phyloP scores from a whole-genome alignment of 2,329 filamentous ascomycete genomes.

The Aspergillus terreus region DNA sequence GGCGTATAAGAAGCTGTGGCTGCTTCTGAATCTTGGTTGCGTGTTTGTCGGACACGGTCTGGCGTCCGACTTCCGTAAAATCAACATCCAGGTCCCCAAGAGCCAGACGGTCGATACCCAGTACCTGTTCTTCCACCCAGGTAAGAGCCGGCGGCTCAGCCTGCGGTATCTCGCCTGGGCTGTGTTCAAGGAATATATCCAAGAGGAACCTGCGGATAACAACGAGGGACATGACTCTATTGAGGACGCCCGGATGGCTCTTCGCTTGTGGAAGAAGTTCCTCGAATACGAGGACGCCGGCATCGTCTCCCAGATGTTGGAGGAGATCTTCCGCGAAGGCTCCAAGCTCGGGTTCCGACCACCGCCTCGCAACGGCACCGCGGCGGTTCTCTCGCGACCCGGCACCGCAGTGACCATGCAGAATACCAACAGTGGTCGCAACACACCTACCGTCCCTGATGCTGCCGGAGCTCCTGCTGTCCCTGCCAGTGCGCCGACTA shows the following conservation, averaged over 20 bases:
- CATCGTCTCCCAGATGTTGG: conserved; percentile 74
- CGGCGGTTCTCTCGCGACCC: conserved; percentile 33
- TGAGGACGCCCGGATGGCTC: conserved; percentile 86
- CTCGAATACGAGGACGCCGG: conserved; percentile 84
- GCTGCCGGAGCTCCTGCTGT: conserved; percentile 16
- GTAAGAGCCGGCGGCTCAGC: conserved; percentile 79
- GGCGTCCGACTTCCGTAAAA: conserved; percentile 93
- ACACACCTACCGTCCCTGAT: conserved; percentile 40
- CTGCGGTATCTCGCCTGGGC: conserved; percentile 89
- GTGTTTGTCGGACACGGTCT: conserved; percentile 91
- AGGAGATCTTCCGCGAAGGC: conserved; percentile 75
- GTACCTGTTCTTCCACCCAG: conserved; percentile 80
- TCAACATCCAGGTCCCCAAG: conserved; percentile 94
- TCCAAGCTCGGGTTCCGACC: conserved; percentile 57
- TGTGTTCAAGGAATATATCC: conserved; percentile 89
- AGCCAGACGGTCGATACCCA: conserved; percentile 91
- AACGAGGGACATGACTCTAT: conserved; percentile 75
- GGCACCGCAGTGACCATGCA: conserved; percentile 38
- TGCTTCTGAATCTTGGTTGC: conserved; percentile 89
- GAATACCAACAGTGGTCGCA: conserved; percentile 36
- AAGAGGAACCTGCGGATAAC: conserved; percentile 63
- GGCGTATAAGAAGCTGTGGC: conserved; percentile 97
- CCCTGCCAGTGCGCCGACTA: conserved; percentile 33
- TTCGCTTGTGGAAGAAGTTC: conserved; percentile 86
- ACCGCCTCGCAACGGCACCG: conserved; percentile 41